Evolutionary conservation across 1,284 basidiomycete species (phyloP).

Genomic region (Fomitiporia mediterranea): DNA sequence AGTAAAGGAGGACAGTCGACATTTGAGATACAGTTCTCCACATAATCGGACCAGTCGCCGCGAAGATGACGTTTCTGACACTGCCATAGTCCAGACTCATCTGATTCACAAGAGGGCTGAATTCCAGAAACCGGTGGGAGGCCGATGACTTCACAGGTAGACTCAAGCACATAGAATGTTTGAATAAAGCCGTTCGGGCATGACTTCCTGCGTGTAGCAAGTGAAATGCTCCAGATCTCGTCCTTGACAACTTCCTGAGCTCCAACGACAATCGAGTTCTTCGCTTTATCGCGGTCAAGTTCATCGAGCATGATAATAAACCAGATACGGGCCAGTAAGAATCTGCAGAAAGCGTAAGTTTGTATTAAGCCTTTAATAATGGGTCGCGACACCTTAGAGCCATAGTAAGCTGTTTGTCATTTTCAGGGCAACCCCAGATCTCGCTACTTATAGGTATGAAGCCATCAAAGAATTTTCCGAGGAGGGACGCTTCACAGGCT

Average conservation of each 20-base stretch:
- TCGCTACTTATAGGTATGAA: constrained; percentile 35
- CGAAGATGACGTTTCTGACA: constrained; percentile 38
- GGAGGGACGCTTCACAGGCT: constrained; percentile 45
- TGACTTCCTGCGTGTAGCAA: too few species aligned
- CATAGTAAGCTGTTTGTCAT: constrained; percentile 49
- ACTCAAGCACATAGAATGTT: constrained; percentile 52
- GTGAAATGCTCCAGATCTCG: constrained; percentile 56
- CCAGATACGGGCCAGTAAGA: constrained; percentile 57
- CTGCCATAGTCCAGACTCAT: constrained; percentile 10
- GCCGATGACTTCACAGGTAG: constrained; percentile 68
- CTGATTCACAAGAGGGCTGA: constrained; percentile 3
- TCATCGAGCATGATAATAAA: constrained; percentile 47
- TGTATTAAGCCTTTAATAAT: constrained; percentile 3
- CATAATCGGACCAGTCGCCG: constrained; percentile 60
- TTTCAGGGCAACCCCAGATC: constrained; percentile 57
- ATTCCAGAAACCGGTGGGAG: constrained; percentile 23
- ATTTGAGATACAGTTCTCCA: constrained; percentile 30
- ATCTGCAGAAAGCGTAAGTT: constrained; percentile 35
- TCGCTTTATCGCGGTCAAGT: constrained; percentile 30
- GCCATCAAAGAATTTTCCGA: constrained; percentile 35
- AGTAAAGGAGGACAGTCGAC: constrained; percentile 28
- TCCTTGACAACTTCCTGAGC: constrained; percentile 45
- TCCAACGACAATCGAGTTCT: constrained; percentile 35
- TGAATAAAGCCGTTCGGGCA: too few species aligned
- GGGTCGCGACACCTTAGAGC: constrained; percentile 44